Base-by-base conservation (phyloP, 805 yeast species). In the Lipomyces mesembrius region DNA sequence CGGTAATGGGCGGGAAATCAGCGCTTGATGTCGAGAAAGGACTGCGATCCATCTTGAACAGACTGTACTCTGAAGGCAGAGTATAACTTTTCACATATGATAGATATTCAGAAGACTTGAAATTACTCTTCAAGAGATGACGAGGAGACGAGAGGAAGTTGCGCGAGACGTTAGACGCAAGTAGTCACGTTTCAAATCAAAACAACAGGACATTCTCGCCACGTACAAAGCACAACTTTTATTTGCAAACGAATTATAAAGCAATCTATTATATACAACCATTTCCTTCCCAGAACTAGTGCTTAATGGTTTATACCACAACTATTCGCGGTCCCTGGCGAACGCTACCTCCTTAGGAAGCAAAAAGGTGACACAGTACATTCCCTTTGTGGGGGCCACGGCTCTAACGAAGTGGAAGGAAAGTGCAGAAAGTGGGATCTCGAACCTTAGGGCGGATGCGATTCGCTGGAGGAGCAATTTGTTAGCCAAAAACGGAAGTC, bases 311-410 rank as follows among this genome's bases (percentile, higher is more conserved):
- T 37, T 14, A 11, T 12, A 37, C 9, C 49, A 6, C 49, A 17
- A 43, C 49, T 43, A 43, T n/a, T 9, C 20, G 20, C 20, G 14
- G 55, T 59, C 61, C 32, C 35, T 17, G 32, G 70, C 67, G 51
- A 75, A 75, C 1, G 83, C 83, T 3, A 81, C 83, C 53, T 76
- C 79, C 4, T 62, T 43, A 2, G 83, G 83, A n/a, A 95, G 81
- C 73, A 78, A 77, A 78, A 93, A 93, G 6, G 92, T 82, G 2
- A 92, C 90, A 78, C 98, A 92, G 76, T 85, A 93, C 99, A 95
- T 95, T 43, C 94, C 94, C 75, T 95, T 95, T 5, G 98, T 91
- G 3, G 99, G 99, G 0, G 99, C 94, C 7, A 95, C 99, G 76
- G 88, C 88, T 75, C 99, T 86, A 9, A 95, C 99, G 71, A 89